Evolutionary conservation across 2,329 filamentous ascomycete genomes (phyloP).

Genomic region (Myriangium duriaei): DNA sequence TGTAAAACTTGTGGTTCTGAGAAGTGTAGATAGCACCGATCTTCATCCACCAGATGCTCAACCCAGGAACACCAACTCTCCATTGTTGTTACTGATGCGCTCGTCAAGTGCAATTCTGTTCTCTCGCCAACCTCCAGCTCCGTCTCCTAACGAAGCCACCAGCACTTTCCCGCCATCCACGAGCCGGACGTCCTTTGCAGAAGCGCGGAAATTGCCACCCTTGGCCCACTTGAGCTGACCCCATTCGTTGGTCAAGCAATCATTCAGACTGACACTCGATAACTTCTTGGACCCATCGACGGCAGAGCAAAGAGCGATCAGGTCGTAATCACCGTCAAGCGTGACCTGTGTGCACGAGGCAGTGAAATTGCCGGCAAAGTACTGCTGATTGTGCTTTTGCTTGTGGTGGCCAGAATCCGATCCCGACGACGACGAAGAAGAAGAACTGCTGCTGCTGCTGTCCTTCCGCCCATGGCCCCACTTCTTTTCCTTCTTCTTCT

Average conservation of each 20-base stretch:
- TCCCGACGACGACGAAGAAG: too few species aligned
- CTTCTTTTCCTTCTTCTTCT: constrained; percentile 18
- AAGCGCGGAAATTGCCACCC: constrained; percentile 25
- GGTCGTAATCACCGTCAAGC: constrained; percentile 23
- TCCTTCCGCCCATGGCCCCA: neutral
- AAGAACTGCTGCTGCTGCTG: neutral
- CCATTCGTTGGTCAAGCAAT: constrained; percentile 25
- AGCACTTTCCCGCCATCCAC: constrained; percentile 21
- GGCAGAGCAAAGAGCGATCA: constrained; percentile 26
- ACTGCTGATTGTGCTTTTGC: constrained; percentile 12
- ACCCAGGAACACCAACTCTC: constrained; percentile 21
- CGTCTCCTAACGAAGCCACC: constrained; percentile 26
- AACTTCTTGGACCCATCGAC: constrained; percentile 21
- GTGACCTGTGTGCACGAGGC: constrained; percentile 22
- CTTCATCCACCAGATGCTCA: too few species aligned
- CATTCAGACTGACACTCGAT: constrained; percentile 26
- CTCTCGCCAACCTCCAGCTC: constrained; percentile 22
- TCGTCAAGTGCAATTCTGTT: constrained; percentile 25
- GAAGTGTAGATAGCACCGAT: too few species aligned
- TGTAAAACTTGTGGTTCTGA: too few species aligned
- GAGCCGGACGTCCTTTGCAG: constrained; percentile 22
- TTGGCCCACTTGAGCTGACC: constrained; percentile 25
- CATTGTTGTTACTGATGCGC: constrained; percentile 27
- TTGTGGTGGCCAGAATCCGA: neutral
- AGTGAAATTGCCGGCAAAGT: constrained; percentile 28